Evolutionary conservation across 2,329 filamentous ascomycete genomes (phyloP), one percentile per base, ranked within the genome.

Genomic region (Fusarium euwallaceae): DNA sequence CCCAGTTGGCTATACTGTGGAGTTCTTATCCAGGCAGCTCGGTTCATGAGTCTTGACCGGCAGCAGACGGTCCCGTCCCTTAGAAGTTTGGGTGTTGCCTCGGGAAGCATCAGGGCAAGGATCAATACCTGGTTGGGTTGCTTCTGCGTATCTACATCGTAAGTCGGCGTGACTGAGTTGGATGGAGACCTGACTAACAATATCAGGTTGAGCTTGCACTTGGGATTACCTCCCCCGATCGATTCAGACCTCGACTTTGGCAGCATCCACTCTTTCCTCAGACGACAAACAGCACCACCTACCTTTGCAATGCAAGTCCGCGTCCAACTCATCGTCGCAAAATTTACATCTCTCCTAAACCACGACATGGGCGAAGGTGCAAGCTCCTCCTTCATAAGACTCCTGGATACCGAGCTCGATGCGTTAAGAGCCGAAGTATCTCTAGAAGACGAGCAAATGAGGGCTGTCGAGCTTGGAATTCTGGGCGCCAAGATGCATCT

Each of bases 1-100:
- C 61, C 71, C 0, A 70, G 73, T 0, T 76, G 73, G 74, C 59
- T 76, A 0, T 68, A 76, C 8, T 76, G 74, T 1, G 74, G 74
- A 6, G 53, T 76, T 2, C 71, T 69, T 2, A 72, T 76, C 1
- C 73, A 76, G 24, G 73, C 74, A 9, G 73, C 74, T 0, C 60
- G 74, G n/a, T 76, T 66, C 11, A 27, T 76, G 48, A 71, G 74
- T 14, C 59, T 76, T 1, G 74, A 76, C 16, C 64, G 74, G 0
- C 68, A 76, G 22, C 74, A 76, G 4, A 70, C 71, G 0, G 64
- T 74, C 0, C 74, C 74, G 0, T 64, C 71, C 0, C 45, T 64
- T 2, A 62, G 74, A 1, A 69, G 63, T 1, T 51, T 76, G 0
- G 73, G 74, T 1, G 74, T 76, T 4, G 34, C 66, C 1, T 66